A percentile compares a stretch with the other conserved stretches of the same genome.
Conservation (phyloP, 2,329 filamentous ascomycete species). For the Neurospora sp. region DNA sequence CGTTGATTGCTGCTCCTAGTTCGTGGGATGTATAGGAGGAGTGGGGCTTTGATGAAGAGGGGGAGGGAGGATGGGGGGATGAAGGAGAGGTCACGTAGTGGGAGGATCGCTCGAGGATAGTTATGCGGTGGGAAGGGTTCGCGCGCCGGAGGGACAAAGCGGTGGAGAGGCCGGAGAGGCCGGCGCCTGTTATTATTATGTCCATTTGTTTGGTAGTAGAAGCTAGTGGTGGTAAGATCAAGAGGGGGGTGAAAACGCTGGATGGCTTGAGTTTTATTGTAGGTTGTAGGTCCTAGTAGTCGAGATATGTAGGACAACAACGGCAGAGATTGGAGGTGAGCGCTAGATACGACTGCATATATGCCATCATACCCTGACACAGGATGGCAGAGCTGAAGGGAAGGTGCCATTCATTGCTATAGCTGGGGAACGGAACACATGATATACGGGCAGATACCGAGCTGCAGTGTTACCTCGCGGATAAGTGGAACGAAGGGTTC, state of each 20-base stretch:
- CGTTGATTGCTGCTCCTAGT: constrained; percentile 29
- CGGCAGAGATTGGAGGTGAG: neutral
- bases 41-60: neutral
- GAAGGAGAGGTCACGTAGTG: neutral
- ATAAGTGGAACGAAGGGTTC: neutral
- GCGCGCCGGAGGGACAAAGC: constrained; percentile 22
- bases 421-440: neutral
- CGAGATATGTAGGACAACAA: neutral
- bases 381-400: neutral
- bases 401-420: neutral
- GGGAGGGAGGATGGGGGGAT: neutral
- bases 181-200: constrained; percentile 22
- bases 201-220: constrained; percentile 9
- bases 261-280: no score
- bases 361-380: neutral
- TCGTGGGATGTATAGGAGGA: constrained; percentile 16
- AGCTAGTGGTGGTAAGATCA: neutral
- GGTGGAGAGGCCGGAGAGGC: constrained; percentile 22
- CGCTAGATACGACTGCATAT: neutral
- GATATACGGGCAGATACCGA: neutral
- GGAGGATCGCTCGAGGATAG: constrained; percentile 19
- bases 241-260: no score
- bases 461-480: neutral
- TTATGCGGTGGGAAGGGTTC: constrained; percentile 14
- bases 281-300: no score